Conservation (phyloP, 2,329 filamentous ascomycete species). For the Penicillium oxalicum region DNA sequence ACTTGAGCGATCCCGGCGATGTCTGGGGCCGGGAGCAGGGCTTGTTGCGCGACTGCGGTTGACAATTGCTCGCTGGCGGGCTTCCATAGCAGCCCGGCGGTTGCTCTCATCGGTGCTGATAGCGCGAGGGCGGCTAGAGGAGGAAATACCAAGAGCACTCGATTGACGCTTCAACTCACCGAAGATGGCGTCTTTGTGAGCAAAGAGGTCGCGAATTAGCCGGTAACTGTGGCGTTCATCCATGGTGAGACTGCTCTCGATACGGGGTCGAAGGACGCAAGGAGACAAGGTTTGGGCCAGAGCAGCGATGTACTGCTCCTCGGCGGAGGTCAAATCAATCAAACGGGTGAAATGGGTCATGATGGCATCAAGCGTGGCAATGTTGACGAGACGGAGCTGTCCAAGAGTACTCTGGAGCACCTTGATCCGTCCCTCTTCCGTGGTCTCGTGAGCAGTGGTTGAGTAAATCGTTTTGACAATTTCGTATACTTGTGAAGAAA, state of each 20-base stretch:
- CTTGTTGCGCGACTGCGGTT: constrained; percentile 68
- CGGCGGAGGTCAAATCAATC: constrained; percentile 92
- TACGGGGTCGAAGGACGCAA: constrained; percentile 79
- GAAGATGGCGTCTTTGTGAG: constrained; percentile 92
- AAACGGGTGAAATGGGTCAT: constrained; percentile 97
- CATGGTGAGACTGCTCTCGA: constrained; percentile 85
- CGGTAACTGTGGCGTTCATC: constrained; percentile 91
- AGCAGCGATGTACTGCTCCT: constrained; percentile 72
- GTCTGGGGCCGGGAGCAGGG: constrained; percentile 51
- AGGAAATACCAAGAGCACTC: constrained; percentile 41
- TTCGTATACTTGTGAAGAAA: constrained; percentile 97
- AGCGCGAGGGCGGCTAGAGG: constrained; percentile 65
- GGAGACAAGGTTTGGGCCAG: constrained; percentile 72
- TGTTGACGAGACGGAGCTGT: constrained; percentile 90
- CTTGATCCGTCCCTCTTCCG: constrained; percentile 73
- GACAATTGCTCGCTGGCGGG: constrained; percentile 73
- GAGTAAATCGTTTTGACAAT: constrained; percentile 97
- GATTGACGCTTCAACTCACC: constrained; percentile 79
- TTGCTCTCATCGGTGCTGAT: constrained; percentile 96
- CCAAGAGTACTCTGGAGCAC: constrained; percentile 94
- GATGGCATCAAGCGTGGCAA: constrained; percentile 95
- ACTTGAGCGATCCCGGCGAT: constrained; percentile 75
- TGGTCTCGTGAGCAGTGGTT: constrained; percentile 68
- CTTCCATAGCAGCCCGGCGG: constrained; percentile 88
- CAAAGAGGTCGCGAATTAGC: constrained; percentile 83